Evolutionary conservation across 225 moss, liverwort and hornwort species (phyloP).

Genomic region (Ulota crispa): DNA sequence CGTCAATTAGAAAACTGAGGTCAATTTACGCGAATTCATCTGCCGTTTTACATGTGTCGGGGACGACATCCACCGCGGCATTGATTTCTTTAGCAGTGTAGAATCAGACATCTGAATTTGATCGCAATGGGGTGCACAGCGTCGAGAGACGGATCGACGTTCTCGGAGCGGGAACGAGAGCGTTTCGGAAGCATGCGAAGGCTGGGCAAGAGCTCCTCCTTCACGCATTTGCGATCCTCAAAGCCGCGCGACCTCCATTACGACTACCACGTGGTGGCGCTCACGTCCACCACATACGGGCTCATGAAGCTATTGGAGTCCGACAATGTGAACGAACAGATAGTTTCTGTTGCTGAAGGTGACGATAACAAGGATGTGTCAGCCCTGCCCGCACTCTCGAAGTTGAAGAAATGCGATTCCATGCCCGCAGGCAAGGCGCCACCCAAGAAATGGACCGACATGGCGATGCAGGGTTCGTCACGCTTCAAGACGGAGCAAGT

Average conservation of each 20-base stretch:
- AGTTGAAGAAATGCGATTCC: slow-evolving; percentile 45
- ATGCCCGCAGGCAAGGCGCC: slow-evolving; percentile 36
- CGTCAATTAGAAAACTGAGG: background rate
- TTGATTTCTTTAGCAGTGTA: slow-evolving; percentile 11
- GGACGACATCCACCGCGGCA: background rate
- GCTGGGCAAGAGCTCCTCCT: slow-evolving; percentile 55
- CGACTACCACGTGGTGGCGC: slow-evolving; percentile 61
- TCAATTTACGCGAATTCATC: background rate
- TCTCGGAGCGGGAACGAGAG: slow-evolving; percentile 36
- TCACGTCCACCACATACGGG: slow-evolving; percentile 64
- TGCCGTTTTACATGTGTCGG: slow-evolving; percentile 26
- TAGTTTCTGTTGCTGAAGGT: slow-evolving; percentile 46
- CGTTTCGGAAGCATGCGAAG: slow-evolving; percentile 42
- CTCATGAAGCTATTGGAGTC: slow-evolving; percentile 62
- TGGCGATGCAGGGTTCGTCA: slow-evolving; percentile 55
- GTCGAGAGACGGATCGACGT: slow-evolving; percentile 40
- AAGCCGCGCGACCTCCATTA: slow-evolving; percentile 52
- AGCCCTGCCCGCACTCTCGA: slow-evolving; percentile 9
- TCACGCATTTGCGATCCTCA: slow-evolving; percentile 36
- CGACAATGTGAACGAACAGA: slow-evolving; percentile 39
- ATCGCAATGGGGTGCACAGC: slow-evolving; percentile 57
- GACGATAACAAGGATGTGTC: background rate
- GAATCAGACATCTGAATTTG: background rate
- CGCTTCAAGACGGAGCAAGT: slow-evolving; percentile 60
- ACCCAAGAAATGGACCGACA: slow-evolving; percentile 61